Evolutionary conservation across 176 grass and related monocot genomes (phyloP).

Genomic region (Avena sativa): DNA sequence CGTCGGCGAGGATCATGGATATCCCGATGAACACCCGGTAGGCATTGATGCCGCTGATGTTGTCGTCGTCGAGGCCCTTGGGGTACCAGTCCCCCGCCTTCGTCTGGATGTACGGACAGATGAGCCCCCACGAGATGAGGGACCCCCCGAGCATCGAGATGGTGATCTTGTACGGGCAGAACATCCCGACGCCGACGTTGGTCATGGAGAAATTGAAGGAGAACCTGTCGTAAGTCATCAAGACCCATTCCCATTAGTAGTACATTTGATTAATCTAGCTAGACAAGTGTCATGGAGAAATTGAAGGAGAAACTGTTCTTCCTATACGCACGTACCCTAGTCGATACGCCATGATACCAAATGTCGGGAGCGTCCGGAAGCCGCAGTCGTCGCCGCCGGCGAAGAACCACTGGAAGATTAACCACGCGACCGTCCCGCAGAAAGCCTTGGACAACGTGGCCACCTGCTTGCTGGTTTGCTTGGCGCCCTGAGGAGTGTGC

Average conservation of each 20-base stretch:
- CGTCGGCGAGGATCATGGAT: conserved; percentile 69
- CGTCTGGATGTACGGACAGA: conserved; percentile 60
- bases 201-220: conserved; percentile 71
- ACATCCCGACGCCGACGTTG: conserved; percentile 65
- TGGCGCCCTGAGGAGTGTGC: conserved; percentile 56
- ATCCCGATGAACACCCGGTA: conserved; percentile 67
- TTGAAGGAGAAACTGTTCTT: too few relatives aligned
- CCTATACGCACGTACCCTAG: conserved; percentile 41
- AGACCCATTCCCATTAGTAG: neutral
- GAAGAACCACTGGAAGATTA: conserved; percentile 69
- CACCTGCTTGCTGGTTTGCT: conserved; percentile 62
- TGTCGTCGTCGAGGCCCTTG: conserved; percentile 30
- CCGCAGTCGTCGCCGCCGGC: conserved; percentile 48
- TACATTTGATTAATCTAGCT: neutral
- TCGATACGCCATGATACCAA: conserved; percentile 51
- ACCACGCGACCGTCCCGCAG: conserved; percentile 51
- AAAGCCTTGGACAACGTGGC: conserved; percentile 56
- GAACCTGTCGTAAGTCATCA: conserved; percentile 43
- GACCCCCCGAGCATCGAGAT: conserved; percentile 62
- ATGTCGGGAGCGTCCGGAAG: conserved; percentile 61
- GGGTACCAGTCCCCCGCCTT: conserved; percentile 66
- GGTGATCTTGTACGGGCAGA: conserved; percentile 60
- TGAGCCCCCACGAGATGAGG: conserved; percentile 59
- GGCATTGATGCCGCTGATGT: conserved; percentile 59
- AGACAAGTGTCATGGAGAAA: neutral